A percentile compares a stretch with the other conserved stretches of the same genome.
Evolutionary conservation across 2,329 filamentous ascomycete species (phyloP).

Genomic region (Aspergillus fumigatiaffinis): DNA sequence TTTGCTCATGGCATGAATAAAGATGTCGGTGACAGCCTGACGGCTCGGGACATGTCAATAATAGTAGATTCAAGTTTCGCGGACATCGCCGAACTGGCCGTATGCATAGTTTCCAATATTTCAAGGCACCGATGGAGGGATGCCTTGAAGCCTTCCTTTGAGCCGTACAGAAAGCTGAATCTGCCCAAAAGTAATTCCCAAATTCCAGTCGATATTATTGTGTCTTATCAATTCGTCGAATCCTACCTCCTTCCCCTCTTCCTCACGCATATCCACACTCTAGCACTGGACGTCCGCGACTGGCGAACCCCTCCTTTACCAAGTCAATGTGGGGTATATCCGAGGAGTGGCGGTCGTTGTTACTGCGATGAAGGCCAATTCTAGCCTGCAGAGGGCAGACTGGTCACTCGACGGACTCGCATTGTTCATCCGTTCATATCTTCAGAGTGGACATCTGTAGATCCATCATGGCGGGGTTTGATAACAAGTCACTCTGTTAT

Average conservation of each 20-base stretch:
- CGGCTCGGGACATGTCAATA: not conserved
- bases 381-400: not conserved
- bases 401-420: not conserved
- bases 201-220: not conserved
- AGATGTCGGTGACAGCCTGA: not conserved
- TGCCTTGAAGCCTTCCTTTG: not conserved
- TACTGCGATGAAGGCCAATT: not conserved
- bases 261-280: not conserved
- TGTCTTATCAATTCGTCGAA: not conserved
- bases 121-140: not conserved
- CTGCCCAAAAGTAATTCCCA: not conserved
- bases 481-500: not conserved
- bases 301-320: not conserved
- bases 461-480: not conserved
- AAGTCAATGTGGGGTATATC: not conserved
- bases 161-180: not conserved
- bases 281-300: not conserved
- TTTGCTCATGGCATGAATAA: no score
- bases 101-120: not conserved
- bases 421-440: not conserved
- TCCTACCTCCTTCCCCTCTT: not conserved
- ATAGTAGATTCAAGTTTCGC: no score
- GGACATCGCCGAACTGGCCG: not conserved
- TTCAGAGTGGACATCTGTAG: not conserved
- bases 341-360: not conserved